phyloP scores from a whole-genome alignment of 345 rosid species.

The Luvunga scandens region DNA sequence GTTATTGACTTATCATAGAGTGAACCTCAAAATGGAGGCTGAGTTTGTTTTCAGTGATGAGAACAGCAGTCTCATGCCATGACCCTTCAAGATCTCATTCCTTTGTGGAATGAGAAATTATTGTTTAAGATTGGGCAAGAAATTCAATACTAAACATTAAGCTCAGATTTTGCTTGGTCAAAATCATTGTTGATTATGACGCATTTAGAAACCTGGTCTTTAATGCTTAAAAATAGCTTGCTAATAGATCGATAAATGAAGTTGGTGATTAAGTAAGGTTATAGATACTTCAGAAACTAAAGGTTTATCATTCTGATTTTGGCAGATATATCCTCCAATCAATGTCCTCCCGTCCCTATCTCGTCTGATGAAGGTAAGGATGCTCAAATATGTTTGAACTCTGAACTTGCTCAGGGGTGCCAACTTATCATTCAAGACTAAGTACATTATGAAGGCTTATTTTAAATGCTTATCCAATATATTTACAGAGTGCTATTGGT shows the following conservation, averaged over 20 bases:
- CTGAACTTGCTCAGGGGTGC: neutral
- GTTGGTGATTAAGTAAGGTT: neutral
- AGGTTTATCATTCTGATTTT: slow-evolving; percentile 11
- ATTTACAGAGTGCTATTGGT: slow-evolving; percentile 92
- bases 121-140: neutral
- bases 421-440: neutral
- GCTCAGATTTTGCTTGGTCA: neutral
- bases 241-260: neutral
- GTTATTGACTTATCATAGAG: neutral
- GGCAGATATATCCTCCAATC: slow-evolving; percentile 95
- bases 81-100: neutral
- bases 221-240: neutral
- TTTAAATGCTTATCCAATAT: neutral
- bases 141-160: neutral
- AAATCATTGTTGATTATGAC: neutral
- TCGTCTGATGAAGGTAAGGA: slow-evolving; percentile 90
- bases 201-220: neutral
- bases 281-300: slow-evolving; percentile 1
- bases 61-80: neutral
- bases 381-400: neutral
- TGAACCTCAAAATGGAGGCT: neutral
- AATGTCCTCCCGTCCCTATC: slow-evolving; percentile 98
- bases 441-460: neutral
- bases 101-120: neutral
- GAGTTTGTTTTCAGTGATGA: neutral